Conservation (phyloP, 805 yeast species). For the Ogataea nakhonphanomensis region DNA sequence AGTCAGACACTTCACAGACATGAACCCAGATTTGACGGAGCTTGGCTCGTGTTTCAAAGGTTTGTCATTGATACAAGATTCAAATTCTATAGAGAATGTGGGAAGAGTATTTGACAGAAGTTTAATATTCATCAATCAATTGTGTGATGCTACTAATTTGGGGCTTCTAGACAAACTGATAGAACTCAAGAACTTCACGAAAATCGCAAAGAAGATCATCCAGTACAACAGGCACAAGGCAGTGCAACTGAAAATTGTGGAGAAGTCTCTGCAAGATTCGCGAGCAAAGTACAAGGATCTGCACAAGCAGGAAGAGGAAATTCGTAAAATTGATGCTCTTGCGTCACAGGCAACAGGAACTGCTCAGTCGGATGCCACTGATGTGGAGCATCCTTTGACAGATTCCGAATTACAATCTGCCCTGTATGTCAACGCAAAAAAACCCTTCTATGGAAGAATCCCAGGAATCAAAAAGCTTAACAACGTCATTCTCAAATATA, state of each 20-base stretch:
- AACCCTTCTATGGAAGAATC: constrained; percentile 30
- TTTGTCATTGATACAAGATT: constrained; percentile 48
- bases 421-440: constrained; percentile 27
- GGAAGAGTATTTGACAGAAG: constrained; percentile 84
- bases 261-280: constrained; percentile 25
- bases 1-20: constrained; percentile 42
- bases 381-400: constrained; percentile 29
- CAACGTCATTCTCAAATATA: constrained; percentile 32
- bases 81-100: constrained; percentile 58
- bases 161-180: constrained; percentile 33
- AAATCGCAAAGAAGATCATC: constrained; percentile 30
- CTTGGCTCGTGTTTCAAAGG: constrained; percentile 50
- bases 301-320: constrained; percentile 31
- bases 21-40: constrained; percentile 48
- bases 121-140: constrained; percentile 47
- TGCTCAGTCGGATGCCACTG: constrained; percentile 5
- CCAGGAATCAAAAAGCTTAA: constrained; percentile 36
- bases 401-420: constrained; percentile 33
- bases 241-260: constrained; percentile 31
- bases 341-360: constrained; percentile 26
- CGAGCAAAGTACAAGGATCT: constrained; percentile 25
- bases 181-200: constrained; percentile 33
- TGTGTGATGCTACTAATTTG: constrained; percentile 31
- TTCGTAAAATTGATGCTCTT: constrained; percentile 31
- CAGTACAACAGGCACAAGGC: constrained; percentile 34